Conservation (phyloP, 106 monocot genomes). For the Agapanthus africanus region DNA sequence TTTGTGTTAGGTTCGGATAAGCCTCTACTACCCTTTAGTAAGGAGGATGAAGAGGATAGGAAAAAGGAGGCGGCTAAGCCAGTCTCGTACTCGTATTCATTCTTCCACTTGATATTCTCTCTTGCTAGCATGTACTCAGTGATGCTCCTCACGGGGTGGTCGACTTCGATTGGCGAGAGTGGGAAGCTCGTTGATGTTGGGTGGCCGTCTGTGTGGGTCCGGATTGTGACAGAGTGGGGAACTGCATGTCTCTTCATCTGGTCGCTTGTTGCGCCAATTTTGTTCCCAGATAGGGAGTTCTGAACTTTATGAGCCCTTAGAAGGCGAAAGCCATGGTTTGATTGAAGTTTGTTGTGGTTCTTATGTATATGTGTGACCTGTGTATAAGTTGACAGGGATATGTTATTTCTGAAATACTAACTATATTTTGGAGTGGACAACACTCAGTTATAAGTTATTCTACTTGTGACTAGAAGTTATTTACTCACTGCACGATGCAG, state of each 20-base stretch:
- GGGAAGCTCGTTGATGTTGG: conserved; percentile 98
- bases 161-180: conserved; percentile 82
- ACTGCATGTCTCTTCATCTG: conserved; percentile 84
- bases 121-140: conserved; percentile 98
- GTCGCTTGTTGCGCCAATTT: conserved; percentile 82
- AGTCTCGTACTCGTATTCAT: conserved; percentile 90
- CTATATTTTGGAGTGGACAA: too few species aligned
- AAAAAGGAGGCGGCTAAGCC: conserved; percentile 65
- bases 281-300: conserved; percentile 96
- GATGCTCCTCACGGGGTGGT: conserved; percentile 98
- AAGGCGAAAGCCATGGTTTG: too few species aligned
- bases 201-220: conserved; percentile 97
- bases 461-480: too few species aligned
- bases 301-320: conserved; percentile 12
- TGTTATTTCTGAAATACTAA: too few species aligned
- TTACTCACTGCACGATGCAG: too few species aligned
- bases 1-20: conserved; percentile 79
- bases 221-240: conserved; percentile 87
- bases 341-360: background rate
- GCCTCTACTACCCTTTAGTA: conserved; percentile 82
- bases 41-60: conserved; percentile 59
- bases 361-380: background rate
- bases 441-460: too few species aligned
- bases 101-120: conserved; percentile 99
- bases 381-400: too few species aligned